These are phyloP conservation scores for Alternaria triticimaculans DNA, from an alignment of 2,329 filamentous ascomycete species.

Conservation along the genomic window DNA sequence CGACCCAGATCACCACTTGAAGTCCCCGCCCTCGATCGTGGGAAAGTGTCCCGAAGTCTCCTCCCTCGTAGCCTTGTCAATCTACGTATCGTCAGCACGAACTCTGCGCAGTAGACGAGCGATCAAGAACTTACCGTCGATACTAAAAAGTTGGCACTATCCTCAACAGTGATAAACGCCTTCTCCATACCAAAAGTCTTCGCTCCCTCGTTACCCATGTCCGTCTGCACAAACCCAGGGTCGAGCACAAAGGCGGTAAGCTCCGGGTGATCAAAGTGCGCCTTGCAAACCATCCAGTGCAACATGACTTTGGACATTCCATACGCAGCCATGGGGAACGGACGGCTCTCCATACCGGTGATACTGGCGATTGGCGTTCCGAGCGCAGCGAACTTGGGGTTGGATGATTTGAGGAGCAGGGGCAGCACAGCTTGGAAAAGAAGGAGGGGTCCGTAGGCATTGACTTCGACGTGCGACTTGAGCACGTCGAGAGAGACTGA, in stretches of 20 bases:
- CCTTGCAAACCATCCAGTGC: not conserved
- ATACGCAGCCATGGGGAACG: not conserved
- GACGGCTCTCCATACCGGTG: not conserved
- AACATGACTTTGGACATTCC: not conserved
- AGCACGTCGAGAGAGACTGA: not conserved
- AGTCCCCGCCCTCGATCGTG: not conserved
- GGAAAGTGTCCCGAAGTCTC: not conserved
- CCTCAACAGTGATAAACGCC: not conserved
- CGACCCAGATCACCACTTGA: not conserved
- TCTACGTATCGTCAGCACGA: not conserved
- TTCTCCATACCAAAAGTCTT: not conserved
- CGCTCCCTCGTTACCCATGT: not conserved
- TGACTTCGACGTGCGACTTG: not conserved
- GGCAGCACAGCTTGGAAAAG: not conserved
- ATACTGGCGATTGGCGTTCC: not conserved
- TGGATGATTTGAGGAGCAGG: not conserved
- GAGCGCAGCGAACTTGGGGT: not conserved
- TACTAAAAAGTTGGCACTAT: not conserved
- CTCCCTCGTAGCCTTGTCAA: not conserved
- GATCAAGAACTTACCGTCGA: not conserved
- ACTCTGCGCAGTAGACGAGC: not conserved
- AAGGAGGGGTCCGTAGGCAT: not conserved
- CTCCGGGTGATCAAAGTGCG: not conserved
- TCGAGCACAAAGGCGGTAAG: not conserved
- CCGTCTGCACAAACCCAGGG: not conserved